A percentile compares a stretch with the other conserved stretches of the same genome.
These are phyloP conservation scores for Hansfordia pulvinata DNA, from an alignment of 2,329 filamentous ascomycete genomes.

Conservation along the genomic window DNA sequence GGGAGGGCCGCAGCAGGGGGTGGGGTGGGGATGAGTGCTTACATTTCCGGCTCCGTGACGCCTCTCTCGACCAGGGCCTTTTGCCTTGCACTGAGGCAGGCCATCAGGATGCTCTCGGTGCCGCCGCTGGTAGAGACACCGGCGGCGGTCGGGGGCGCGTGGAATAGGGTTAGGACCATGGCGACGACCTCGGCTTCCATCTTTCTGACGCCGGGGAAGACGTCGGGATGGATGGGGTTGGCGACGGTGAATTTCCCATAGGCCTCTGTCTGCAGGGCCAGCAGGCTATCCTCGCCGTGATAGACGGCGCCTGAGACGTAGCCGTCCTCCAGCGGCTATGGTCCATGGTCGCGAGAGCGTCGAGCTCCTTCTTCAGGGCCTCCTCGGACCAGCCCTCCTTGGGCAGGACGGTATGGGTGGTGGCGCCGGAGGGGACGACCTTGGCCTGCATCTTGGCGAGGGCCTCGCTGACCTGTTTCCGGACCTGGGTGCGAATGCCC, in stretches of 20 bases:
- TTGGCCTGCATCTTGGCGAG: slow-evolving; percentile 72
- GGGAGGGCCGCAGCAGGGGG: slow-evolving; percentile 5
- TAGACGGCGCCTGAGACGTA: slow-evolving; percentile 92
- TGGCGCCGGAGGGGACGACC: slow-evolving; percentile 61
- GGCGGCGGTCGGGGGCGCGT: slow-evolving; percentile 71
- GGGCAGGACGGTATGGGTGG: slow-evolving; percentile 63
- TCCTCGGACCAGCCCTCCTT: slow-evolving; percentile 74
- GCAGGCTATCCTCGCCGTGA: slow-evolving; percentile 72
- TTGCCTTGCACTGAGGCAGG: slow-evolving; percentile 78
- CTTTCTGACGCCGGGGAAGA: slow-evolving; percentile 94
- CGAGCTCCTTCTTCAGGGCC: slow-evolving; percentile 65
- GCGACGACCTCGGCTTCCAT: slow-evolving; percentile 98
- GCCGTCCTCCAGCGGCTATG: slow-evolving; percentile 94
- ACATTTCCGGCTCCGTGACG: slow-evolving; percentile 91
- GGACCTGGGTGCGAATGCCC: slow-evolving; percentile 74
- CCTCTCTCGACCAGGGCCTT: slow-evolving; percentile 77
- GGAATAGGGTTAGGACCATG: slow-evolving; percentile 86
- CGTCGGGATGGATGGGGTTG: slow-evolving; percentile 95
- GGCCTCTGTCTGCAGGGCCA: slow-evolving; percentile 79
- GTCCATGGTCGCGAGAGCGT: slow-evolving; percentile 69
- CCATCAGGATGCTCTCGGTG: slow-evolving; percentile 95
- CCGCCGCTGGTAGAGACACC: slow-evolving; percentile 87
- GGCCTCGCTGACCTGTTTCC: slow-evolving; percentile 70
- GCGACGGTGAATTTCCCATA: slow-evolving; percentile 90
- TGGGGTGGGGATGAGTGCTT: no score